phyloP scores from a whole-genome alignment of 2,329 filamentous ascomycete species.

The Fusarium duplospermum region DNA sequence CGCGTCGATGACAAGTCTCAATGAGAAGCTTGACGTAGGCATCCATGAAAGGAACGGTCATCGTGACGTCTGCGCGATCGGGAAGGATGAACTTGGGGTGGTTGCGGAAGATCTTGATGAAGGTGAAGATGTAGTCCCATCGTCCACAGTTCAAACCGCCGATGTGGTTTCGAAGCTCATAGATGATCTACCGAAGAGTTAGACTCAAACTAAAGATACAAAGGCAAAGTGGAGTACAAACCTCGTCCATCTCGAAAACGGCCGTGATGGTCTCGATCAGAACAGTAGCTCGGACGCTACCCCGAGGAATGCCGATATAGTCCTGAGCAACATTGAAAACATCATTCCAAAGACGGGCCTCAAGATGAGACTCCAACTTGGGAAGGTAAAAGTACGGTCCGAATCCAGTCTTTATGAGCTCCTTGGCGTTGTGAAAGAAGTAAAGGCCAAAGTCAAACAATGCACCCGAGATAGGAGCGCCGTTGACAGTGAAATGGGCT shows the following conservation, averaged over 20 bases:
- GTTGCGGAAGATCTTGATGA: slow-evolving; percentile 99
- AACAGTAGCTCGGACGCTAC: slow-evolving; percentile 94
- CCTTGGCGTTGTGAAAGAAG: slow-evolving; percentile 94
- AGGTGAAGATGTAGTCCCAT: slow-evolving; percentile 99
- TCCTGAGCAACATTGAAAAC: slow-evolving; percentile 97
- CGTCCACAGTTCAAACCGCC: slow-evolving; percentile 97
- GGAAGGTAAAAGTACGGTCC: slow-evolving; percentile 98
- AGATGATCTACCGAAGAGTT: slow-evolving; percentile 77
- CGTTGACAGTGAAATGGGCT: slow-evolving; percentile 96
- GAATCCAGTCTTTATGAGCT: slow-evolving; percentile 76
- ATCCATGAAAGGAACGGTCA: slow-evolving; percentile 99
- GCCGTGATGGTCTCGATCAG: slow-evolving; percentile 98
- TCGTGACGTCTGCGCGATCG: slow-evolving; percentile 90
- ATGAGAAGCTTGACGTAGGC: slow-evolving; percentile 96
- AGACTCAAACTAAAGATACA: rapidly evolving
- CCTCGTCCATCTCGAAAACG: slow-evolving; percentile 98
- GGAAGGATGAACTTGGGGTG: slow-evolving; percentile 95
- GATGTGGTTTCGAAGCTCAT: slow-evolving; percentile 96
- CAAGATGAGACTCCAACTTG: slow-evolving; percentile 98
- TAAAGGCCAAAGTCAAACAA: slow-evolving; percentile 99
- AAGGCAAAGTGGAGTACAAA: not conserved
- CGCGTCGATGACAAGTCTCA: slow-evolving; percentile 95
- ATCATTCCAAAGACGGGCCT: slow-evolving; percentile 98
- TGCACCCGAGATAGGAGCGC: slow-evolving; percentile 91
- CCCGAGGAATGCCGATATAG: slow-evolving; percentile 87